A percentile compares a stretch with the other conserved stretches of the same genome.
These are phyloP conservation scores for Diplodia mutila DNA, from an alignment of 2,329 filamentous ascomycete genomes.

Conservation along the genomic window DNA sequence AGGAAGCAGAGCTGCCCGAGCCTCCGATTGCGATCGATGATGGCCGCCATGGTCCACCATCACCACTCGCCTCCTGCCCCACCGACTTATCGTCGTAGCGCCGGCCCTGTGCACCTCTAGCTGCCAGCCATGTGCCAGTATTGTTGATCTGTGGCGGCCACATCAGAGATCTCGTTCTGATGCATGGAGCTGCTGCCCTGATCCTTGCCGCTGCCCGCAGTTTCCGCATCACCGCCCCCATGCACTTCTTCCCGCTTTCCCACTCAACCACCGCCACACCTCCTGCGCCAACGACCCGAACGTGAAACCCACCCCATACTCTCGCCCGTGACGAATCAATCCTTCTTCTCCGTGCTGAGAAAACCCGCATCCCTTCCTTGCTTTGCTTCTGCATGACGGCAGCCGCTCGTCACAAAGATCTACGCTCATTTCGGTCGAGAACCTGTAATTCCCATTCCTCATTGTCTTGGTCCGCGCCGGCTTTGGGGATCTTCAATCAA, in stretches of 20 bases:
- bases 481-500: background rate
- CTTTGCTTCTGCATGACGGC: background rate
- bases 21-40: background rate
- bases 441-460: background rate
- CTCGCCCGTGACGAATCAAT: background rate
- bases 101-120: too few species aligned
- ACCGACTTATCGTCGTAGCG: background rate
- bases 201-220: background rate
- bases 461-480: background rate
- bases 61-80: background rate
- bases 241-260: background rate
- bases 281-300: background rate
- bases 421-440: background rate
- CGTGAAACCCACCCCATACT: background rate
- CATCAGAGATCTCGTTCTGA: background rate
- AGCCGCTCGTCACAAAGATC: background rate
- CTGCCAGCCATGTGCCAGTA: too few species aligned
- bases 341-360: background rate
- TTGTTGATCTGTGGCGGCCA: too few species aligned
- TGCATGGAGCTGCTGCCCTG: background rate
- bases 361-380: background rate
- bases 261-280: background rate
- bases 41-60: background rate
- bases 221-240: background rate
- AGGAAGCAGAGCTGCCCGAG: background rate